phyloP scores from a whole-genome alignment of 371 early-diverging fungal genomes.

The Mucor sp. region DNA sequence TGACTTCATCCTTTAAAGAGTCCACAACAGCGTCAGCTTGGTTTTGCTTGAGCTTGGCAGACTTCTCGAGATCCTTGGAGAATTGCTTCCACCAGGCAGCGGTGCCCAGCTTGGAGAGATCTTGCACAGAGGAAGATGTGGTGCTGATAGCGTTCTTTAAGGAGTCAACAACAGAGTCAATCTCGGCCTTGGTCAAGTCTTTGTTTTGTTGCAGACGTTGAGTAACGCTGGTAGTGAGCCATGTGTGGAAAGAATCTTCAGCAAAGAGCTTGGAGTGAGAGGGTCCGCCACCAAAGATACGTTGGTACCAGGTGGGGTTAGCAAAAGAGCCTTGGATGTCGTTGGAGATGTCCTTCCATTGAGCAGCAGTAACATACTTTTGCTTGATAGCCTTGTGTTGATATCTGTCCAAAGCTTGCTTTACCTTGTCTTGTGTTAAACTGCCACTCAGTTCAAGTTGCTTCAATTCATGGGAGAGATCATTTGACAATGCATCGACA shows the following conservation, averaged over 20 bases:
- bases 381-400: slow-evolving; percentile 28
- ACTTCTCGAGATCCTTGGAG: slow-evolving; percentile 27
- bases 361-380: slow-evolving; percentile 35
- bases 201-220: slow-evolving; percentile 30
- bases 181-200: slow-evolving; percentile 37
- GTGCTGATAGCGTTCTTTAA: slow-evolving; percentile 28
- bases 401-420: slow-evolving; percentile 32
- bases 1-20: slow-evolving; percentile 32
- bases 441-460: slow-evolving; percentile 40
- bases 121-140: slow-evolving; percentile 22
- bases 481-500: slow-evolving; percentile 21
- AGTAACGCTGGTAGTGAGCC: slow-evolving; percentile 30
- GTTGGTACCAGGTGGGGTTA: slow-evolving; percentile 35
- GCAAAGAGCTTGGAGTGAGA: slow-evolving; percentile 4
- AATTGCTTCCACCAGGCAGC: slow-evolving; percentile 40
- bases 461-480: slow-evolving; percentile 37
- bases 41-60: slow-evolving; percentile 32
- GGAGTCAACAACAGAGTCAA: slow-evolving; percentile 20
- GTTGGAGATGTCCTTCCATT: slow-evolving; percentile 35
- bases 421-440: slow-evolving; percentile 33
- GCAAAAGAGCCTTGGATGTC: slow-evolving; percentile 33
- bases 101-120: slow-evolving; percentile 33
- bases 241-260: slow-evolving; percentile 32
- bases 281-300: slow-evolving; percentile 20
- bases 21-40: slow-evolving; percentile 31